A percentile compares a stretch with the other conserved stretches of the same genome.
Conservation (phyloP, 352 stramenopile genomes). For the Phytophthora pseudosyringae region DNA sequence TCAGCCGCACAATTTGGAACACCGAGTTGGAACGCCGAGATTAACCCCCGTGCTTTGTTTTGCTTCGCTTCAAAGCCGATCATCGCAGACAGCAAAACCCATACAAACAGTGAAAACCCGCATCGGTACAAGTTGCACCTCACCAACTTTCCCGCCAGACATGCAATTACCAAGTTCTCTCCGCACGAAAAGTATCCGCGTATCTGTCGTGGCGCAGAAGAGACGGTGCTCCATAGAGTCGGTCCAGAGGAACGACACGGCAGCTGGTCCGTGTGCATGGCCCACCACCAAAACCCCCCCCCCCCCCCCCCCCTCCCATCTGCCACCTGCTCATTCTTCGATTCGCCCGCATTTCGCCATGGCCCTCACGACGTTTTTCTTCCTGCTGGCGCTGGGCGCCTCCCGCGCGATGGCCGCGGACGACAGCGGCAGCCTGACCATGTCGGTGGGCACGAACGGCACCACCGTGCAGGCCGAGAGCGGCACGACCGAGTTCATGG, state of each 20-base stretch:
- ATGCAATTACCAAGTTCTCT: background rate
- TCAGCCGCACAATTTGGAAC: conserved; percentile 14
- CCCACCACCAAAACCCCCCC: conserved; percentile 6
- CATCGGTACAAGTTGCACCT: background rate
- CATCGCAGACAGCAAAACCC: conserved; percentile 21
- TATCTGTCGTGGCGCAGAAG: background rate
- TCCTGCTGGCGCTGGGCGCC: conserved; percentile 21
- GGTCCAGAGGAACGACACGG: conserved; percentile 11
- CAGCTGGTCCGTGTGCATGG: conserved; percentile 25
- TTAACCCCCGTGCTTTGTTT: too few species aligned
- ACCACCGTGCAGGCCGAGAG: conserved; percentile 55
- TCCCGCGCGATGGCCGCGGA: conserved; percentile 9
- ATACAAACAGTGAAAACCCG: conserved; percentile 26
- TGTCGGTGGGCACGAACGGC: conserved; percentile 66
- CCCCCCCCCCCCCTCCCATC: background rate
- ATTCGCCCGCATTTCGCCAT: conserved; percentile 18
- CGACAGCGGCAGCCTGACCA: conserved; percentile 40
- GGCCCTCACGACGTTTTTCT: conserved; percentile 20
- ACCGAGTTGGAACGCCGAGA: background rate
- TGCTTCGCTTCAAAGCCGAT: conserved; percentile 15
- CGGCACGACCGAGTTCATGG: conserved; percentile 62
- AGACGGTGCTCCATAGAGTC: conserved; percentile 15
- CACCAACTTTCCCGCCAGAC: background rate
- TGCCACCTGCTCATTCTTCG: conserved; percentile 27
- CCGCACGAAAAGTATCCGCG: conserved; percentile 5